Base-by-base conservation (phyloP, 495 filamentous ascomycete genomes). In the Penicillium daleae region DNA sequence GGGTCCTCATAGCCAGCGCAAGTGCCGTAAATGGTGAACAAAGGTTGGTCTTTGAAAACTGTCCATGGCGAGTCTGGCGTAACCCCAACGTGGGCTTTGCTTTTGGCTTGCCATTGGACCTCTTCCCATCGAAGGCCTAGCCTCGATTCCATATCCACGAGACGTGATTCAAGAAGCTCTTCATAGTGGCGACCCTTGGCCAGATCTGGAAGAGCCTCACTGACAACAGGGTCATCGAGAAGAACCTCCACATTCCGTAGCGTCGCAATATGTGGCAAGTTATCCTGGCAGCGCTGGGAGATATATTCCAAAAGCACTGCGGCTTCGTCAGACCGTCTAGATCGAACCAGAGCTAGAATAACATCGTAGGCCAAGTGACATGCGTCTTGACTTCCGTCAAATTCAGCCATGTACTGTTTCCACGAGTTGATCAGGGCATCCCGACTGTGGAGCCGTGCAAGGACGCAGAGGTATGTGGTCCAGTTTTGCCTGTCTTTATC, bases 101-200 rank as follows among this genome's bases (percentile, higher is more conserved):
- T 49, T 3, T 61, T 44, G 24, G 32, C 8, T 8, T 64, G 19
- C 65, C 62, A 69, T 26, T 56, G 55, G 15, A 22, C 13, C 6
- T 32, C 46, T 56, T 65, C 39, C 75, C 76, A 78, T 35, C 27
- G 59, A 9, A 78, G 56, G 15, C 74, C 77, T 12, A 77, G 58
- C 50, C 71, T 66, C n/a, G 50, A 52, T 40, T 78, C 75, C 60
- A 79, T 67, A 26, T 66, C 22, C 6, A 46, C 2, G n/a, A 76
- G 54, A 29, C 71, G 56, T 10, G 15, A n/a, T 32, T 75, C 57
- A 13, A 79, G 61, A n/a, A 79, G 51, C 27, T 24, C 44, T 17
- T 59, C 21, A 27, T 72, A 71, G 19, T 74, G 61, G 9, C 63
- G 24, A 13, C 61, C 58, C 27, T 66, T 66, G 12, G 68, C 67